A percentile compares a stretch with the other conserved stretches of the same genome.
These are phyloP conservation scores for Pyrenophora graminea DNA, from an alignment of 2,329 filamentous ascomycete species.

Conservation along the genomic window DNA sequence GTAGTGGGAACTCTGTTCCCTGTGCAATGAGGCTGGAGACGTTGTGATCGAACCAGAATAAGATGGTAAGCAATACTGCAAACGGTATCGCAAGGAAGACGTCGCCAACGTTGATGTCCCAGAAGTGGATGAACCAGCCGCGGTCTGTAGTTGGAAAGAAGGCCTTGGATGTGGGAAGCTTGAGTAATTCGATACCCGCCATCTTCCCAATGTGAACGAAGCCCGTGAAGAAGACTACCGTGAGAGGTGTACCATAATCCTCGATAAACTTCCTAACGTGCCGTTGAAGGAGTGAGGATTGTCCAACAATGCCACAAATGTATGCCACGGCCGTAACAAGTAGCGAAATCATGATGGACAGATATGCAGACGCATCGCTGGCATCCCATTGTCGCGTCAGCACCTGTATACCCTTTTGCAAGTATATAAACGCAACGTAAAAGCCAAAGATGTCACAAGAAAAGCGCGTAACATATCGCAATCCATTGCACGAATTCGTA, in stretches of 20 bases:
- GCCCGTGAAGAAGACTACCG: constrained; percentile 78
- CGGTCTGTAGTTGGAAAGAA: constrained; percentile 78
- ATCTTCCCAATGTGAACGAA: constrained; percentile 88
- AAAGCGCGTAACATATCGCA: constrained; percentile 89
- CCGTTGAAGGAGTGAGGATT: constrained; percentile 72
- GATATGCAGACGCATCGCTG: constrained; percentile 68
- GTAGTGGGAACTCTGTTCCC: constrained; percentile 59
- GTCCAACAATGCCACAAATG: constrained; percentile 71
- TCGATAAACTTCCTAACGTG: constrained; percentile 81
- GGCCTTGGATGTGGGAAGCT: constrained; percentile 73
- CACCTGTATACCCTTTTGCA: constrained; percentile 89
- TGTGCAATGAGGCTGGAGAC: constrained; percentile 61
- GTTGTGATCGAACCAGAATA: constrained; percentile 92
- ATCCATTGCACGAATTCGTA: constrained; percentile 83
- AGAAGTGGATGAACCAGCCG: constrained; percentile 79
- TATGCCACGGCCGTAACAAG: constrained; percentile 80
- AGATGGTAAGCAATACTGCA: constrained; percentile 76
- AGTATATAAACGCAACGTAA: constrained; percentile 89
- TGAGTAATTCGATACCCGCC: constrained; percentile 69
- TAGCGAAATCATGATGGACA: constrained; percentile 75
- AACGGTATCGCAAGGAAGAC: constrained; percentile 88
- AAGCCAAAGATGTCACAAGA: constrained; percentile 94
- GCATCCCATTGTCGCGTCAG: constrained; percentile 72
- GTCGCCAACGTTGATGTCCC: constrained; percentile 73
- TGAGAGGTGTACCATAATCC: constrained; percentile 78